phyloP scores from a whole-genome alignment of 2,329 filamentous ascomycete species.

The Epichloe coenophiala region DNA sequence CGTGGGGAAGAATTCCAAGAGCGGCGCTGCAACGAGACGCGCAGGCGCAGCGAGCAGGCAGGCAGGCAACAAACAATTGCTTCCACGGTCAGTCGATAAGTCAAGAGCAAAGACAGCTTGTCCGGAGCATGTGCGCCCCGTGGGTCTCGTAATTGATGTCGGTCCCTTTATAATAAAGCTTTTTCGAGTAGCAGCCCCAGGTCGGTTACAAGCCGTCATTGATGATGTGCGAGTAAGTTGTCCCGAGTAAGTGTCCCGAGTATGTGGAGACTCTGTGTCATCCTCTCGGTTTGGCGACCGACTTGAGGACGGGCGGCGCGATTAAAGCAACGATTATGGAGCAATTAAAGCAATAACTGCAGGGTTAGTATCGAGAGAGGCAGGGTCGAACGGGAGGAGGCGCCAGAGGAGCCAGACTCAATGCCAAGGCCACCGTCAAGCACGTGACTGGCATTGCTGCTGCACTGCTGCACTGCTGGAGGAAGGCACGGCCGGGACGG shows the following conservation, averaged over 20 bases:
- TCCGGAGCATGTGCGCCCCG: not conserved
- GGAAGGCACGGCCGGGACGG: not conserved
- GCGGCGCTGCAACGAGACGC: not conserved
- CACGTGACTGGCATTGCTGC: too few species aligned
- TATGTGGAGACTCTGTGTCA: not conserved
- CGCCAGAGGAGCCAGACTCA: too few species aligned
- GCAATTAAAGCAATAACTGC: too few species aligned
- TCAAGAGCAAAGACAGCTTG: not conserved
- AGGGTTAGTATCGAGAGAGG: too few species aligned
- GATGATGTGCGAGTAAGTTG: not conserved
- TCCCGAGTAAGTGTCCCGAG: not conserved
- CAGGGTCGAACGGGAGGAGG: too few species aligned
- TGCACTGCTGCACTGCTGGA: not conserved
- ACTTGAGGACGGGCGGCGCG: not conserved
- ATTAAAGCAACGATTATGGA: too few species aligned
- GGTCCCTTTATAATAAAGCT: not conserved
- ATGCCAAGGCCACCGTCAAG: too few species aligned
- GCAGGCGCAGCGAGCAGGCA: not conserved
- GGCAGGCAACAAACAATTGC: not conserved
- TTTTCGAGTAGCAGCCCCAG: not conserved
- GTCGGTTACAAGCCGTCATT: not conserved
- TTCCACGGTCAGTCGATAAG: not conserved
- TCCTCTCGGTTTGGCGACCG: not conserved
- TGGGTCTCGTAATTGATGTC: not conserved
- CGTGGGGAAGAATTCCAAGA: not conserved